Evolutionary conservation across 2,329 filamentous ascomycete species (phyloP).

Genomic region (Emmonsiellopsis sp.): DNA sequence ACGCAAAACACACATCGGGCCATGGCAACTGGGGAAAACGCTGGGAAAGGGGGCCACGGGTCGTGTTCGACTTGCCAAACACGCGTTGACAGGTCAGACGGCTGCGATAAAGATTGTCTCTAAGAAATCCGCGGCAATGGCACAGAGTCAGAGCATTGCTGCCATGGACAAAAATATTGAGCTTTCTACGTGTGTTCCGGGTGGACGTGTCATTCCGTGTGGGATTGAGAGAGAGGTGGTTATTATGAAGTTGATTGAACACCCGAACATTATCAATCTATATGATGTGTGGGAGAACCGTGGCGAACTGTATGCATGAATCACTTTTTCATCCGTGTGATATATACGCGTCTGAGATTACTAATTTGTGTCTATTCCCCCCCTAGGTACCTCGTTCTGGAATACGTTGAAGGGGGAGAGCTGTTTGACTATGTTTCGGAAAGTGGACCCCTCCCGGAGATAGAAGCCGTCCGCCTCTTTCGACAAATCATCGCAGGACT

Average conservation of each 20-base stretch:
- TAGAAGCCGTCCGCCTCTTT: slow-evolving; percentile 74
- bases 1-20: slow-evolving; percentile 70
- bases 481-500: slow-evolving; percentile 88
- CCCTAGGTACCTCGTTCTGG: slow-evolving; percentile 79
- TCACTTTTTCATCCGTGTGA: neutral
- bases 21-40: slow-evolving; percentile 85
- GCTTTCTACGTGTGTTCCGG: slow-evolving; percentile 46
- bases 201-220: slow-evolving; percentile 66
- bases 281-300: slow-evolving; percentile 98
- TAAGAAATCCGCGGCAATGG: slow-evolving; percentile 67
- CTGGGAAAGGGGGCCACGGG: slow-evolving; percentile 85
- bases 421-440: slow-evolving; percentile 78
- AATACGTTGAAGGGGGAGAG: slow-evolving; percentile 78
- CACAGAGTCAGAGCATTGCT: slow-evolving; percentile 76
- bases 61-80: slow-evolving; percentile 74
- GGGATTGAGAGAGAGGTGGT: slow-evolving; percentile 91
- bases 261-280: slow-evolving; percentile 86
- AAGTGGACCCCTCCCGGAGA: slow-evolving; percentile 64
- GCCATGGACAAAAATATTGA: slow-evolving; percentile 65
- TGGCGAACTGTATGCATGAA: slow-evolving; percentile 62
- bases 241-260: slow-evolving; percentile 92
- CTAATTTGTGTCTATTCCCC: slow-evolving; percentile 13
- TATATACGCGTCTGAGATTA: neutral
- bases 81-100: slow-evolving; percentile 65
- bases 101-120: slow-evolving; percentile 95